Evolutionary conservation across 768 basidiomycete species (phyloP), one percentile per base, ranked within the genome.

Genomic region (Boletus coccyginus): DNA sequence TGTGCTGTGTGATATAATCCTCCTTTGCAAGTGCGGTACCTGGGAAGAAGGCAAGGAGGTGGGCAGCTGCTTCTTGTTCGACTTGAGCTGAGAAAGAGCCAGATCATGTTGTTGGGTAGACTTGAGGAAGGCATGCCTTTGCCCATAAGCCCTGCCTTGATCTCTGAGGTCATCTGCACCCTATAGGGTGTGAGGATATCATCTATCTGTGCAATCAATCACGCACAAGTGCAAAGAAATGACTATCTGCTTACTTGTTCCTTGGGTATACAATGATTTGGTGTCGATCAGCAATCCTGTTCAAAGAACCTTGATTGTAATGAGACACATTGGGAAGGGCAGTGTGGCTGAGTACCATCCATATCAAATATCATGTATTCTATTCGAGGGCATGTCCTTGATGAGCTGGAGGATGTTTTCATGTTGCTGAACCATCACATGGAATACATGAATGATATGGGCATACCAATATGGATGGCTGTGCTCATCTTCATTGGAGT

Each of bases 121-220:
- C 33, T 19, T 16, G 27, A 31, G 42, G 29, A 42, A 24, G 47
- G 21, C 77, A 52, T 46, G 90, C 91, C 82, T 77, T 88, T 90
- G 52, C 92, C 92, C 92, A 93, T 94, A 54, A 88, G 81, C 0
- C 87, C 88, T n/a, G 88, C 85, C 66, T 93, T 92, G 55, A 93
- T 90, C 53, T 90, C 86, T 90, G 90, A 92, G 5, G 88, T 89
- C 87, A 94, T 90, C 59, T 81, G 73, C 58, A 84, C 85, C 29
- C 89, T 90, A 64, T 87, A 86, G 12, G 76, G 78, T 17, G 77
- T 81, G 19, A 95, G 81, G 49, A 92, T 86, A 29, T 83, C 78
- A 73, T 93, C 90, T 88, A 62, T 46, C 46, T 55, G 41, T 8
- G 45, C 46, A 43, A 36, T 58, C 36, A 46, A 31, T 46, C 52